phyloP scores from a whole-genome alignment of 441 rosid species.

The Aleurites moluccanus region DNA sequence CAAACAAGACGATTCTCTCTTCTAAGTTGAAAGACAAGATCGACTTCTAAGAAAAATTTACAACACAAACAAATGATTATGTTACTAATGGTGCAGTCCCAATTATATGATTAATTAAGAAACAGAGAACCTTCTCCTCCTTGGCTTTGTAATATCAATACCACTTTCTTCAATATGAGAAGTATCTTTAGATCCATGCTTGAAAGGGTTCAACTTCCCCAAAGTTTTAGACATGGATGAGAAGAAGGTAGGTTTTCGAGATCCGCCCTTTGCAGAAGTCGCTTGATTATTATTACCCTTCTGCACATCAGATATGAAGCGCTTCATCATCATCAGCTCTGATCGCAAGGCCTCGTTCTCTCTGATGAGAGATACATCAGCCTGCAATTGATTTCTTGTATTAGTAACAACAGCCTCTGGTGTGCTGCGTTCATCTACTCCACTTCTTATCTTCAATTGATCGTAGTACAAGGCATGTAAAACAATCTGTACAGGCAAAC shows the following conservation, averaged over 20 bases:
- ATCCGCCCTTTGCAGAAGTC: slow-evolving; percentile 25
- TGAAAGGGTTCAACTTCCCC: slow-evolving; percentile 83
- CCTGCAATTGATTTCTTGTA: slow-evolving; percentile 55
- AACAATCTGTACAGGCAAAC: slow-evolving; percentile 76
- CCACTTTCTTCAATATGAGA: slow-evolving; percentile 54
- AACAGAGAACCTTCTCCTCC: slow-evolving; percentile 86
- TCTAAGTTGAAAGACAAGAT: background rate
- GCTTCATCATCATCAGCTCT: slow-evolving; percentile 84
- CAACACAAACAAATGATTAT: background rate
- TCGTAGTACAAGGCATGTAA: slow-evolving; percentile 71
- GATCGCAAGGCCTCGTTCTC: slow-evolving; percentile 80
- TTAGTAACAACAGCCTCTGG: slow-evolving; percentile 35
- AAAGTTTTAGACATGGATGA: slow-evolving; percentile 81
- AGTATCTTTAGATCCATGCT: slow-evolving; percentile 77
- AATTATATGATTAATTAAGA: slow-evolving; percentile 33
- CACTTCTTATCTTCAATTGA: slow-evolving; percentile 73
- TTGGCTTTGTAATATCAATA: slow-evolving; percentile 69
- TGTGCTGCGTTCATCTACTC: slow-evolving; percentile 30
- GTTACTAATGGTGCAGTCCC: too few species aligned
- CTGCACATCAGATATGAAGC: slow-evolving; percentile 55
- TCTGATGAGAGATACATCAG: slow-evolving; percentile 60
- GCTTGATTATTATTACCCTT: slow-evolving; percentile 37
- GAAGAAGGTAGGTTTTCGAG: slow-evolving; percentile 51
- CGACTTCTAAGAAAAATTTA: background rate
- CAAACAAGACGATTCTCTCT: background rate